Percentiles rank a stretch among this genome's conserved stretches.
These are phyloP conservation scores for Rhizophagus sp. DNA, from an alignment of 192 early-diverging fungal species.

Conservation along the genomic window DNA sequence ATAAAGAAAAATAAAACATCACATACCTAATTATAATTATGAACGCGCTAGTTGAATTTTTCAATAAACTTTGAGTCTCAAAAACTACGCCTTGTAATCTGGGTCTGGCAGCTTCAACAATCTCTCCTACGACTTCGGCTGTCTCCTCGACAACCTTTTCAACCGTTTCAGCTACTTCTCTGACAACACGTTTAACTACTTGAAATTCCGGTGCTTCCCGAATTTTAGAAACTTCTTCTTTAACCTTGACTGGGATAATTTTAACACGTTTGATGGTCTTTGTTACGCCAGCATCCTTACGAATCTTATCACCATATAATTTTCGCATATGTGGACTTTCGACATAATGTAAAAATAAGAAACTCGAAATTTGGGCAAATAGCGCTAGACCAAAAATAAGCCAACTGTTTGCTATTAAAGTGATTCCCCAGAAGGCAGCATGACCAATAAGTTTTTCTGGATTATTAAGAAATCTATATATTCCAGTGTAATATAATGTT, in stretches of 20 bases:
- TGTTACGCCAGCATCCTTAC: constrained; percentile 79
- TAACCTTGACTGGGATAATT: constrained; percentile 60
- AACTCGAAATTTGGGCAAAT: constrained; percentile 79
- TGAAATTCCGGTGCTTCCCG: constrained; percentile 55
- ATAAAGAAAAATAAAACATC: not conserved
- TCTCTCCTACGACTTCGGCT: constrained; percentile 45
- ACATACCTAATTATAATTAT: constrained; percentile 37
- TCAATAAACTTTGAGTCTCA: constrained; percentile 46
- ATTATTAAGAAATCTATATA: constrained; percentile 88
- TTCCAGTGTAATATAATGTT: constrained; percentile 83
- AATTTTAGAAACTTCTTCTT: constrained; percentile 51
- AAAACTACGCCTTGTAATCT: constrained; percentile 50
- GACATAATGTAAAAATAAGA: constrained; percentile 84
- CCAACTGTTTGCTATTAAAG: constrained; percentile 81
- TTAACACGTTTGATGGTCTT: constrained; percentile 66
- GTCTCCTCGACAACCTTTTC: constrained; percentile 69
- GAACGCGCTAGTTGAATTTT: constrained; percentile 41
- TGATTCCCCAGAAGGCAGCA: constrained; percentile 92
- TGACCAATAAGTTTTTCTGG: constrained; percentile 94
- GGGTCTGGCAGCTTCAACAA: constrained; percentile 56
- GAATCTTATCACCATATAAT: constrained; percentile 83
- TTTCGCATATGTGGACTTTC: constrained; percentile 92
- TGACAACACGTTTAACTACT: constrained; percentile 55
- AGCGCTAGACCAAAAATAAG: constrained; percentile 83
- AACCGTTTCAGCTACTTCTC: constrained; percentile 53